Evolutionary conservation across 2,329 filamentous ascomycete species (phyloP).

Genomic region (Xylariaceae sp.): DNA sequence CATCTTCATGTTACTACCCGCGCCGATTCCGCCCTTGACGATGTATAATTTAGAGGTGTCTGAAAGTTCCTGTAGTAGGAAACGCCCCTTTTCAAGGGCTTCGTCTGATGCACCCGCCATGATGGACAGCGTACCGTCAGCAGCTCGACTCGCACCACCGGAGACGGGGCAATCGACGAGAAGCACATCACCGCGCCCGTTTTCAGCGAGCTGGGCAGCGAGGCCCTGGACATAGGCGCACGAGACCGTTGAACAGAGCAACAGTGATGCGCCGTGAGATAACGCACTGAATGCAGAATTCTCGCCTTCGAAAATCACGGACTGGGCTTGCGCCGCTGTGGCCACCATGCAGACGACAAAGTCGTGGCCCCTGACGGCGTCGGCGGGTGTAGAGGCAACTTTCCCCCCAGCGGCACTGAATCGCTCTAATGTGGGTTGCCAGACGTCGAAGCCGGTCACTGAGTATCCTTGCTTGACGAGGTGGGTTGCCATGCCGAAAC

Average conservation of each 20-base stretch:
- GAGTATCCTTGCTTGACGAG: slow-evolving; percentile 61
- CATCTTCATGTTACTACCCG: slow-evolving; percentile 58
- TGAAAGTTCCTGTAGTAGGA: slow-evolving; percentile 59
- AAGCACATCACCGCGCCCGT: slow-evolving; percentile 56
- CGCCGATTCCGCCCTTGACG: slow-evolving; percentile 55
- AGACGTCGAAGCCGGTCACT: slow-evolving; percentile 69
- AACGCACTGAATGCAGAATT: slow-evolving; percentile 47
- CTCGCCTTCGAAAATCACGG: slow-evolving; percentile 57
- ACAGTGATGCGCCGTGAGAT: slow-evolving; percentile 53
- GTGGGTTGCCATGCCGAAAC: slow-evolving; percentile 74
- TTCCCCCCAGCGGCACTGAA: slow-evolving; percentile 60
- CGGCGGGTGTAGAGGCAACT: slow-evolving; percentile 53
- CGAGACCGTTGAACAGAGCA: slow-evolving; percentile 67
- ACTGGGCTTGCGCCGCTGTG: slow-evolving; percentile 62
- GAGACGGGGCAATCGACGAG: slow-evolving; percentile 70
- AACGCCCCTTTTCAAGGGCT: slow-evolving; percentile 52
- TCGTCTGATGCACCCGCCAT: slow-evolving; percentile 60
- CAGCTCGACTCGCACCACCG: slow-evolving; percentile 62
- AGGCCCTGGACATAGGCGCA: slow-evolving; percentile 60
- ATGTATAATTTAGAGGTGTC: slow-evolving; percentile 57
- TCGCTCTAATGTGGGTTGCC: slow-evolving; percentile 58
- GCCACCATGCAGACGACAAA: slow-evolving; percentile 73
- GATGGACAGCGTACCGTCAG: slow-evolving; percentile 67
- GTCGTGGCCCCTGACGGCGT: slow-evolving; percentile 53
- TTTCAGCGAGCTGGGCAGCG: slow-evolving; percentile 48